A percentile compares a stretch with the other conserved stretches of the same genome.
These are phyloP conservation scores for Malus hybrid DNA, from an alignment of 331 rosid species.

Conservation along the genomic window DNA sequence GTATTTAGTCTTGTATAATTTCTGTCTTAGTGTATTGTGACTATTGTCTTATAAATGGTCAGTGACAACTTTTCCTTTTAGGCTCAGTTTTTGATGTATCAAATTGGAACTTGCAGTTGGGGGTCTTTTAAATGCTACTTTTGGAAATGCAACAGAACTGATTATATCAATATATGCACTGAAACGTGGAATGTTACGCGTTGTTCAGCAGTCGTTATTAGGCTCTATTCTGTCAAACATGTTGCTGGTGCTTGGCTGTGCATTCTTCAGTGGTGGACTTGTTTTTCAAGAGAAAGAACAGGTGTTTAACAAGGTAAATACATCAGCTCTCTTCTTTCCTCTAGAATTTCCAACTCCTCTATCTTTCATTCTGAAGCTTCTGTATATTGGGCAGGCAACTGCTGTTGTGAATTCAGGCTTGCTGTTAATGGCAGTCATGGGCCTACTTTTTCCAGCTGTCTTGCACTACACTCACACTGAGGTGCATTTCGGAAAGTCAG, in stretches of 20 bases:
- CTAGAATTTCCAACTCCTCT: neutral
- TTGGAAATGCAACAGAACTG: conserved; percentile 90
- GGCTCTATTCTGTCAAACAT: conserved; percentile 85
- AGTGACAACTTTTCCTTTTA: neutral
- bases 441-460: conserved; percentile 69
- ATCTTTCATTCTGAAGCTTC: conserved; percentile 15
- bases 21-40: neutral
- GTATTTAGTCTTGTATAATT: neutral
- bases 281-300: conserved; percentile 57
- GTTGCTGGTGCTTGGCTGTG: conserved; percentile 91
- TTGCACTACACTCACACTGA: conserved; percentile 70
- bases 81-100: conserved; percentile 18
- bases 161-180: conserved; percentile 80
- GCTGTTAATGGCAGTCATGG: conserved; percentile 85
- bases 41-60: neutral
- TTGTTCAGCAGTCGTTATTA: conserved; percentile 75
- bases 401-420: conserved; percentile 73
- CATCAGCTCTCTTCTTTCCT: neutral
- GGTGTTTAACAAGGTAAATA: conserved; percentile 62
- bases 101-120: conserved; percentile 52
- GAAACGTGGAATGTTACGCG: conserved; percentile 61
- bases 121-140: conserved; percentile 81
- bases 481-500: conserved; percentile 63
- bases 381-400: conserved; percentile 44
- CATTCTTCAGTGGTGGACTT: conserved; percentile 78